Evolutionary conservation across 495 filamentous ascomycete species (phyloP).

Genomic region (Jackrogersella minutella): DNA sequence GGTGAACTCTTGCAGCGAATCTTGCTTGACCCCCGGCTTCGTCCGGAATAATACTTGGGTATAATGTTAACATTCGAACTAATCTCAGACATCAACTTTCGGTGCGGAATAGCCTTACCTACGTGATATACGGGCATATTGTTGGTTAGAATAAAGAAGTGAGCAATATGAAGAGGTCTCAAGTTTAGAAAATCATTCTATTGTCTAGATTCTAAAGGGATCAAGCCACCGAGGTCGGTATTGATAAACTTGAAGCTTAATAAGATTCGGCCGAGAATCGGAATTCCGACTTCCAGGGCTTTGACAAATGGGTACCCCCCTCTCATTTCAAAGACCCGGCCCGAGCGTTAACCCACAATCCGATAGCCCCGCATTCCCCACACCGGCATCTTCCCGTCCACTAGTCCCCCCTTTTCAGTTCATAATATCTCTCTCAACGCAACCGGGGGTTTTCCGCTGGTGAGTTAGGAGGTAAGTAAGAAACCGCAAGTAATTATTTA

Average conservation of each 20-base stretch:
- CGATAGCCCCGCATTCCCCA: not conserved
- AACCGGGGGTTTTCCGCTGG: not conserved
- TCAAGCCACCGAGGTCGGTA: too few species aligned
- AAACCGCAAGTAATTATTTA: too few species aligned
- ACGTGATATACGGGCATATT: slow-evolving; percentile 25
- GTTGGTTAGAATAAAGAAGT: not conserved
- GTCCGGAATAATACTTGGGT: slow-evolving; percentile 6
- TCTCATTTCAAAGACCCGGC: too few species aligned
- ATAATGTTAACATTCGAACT: not conserved
- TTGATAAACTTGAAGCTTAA: not conserved
- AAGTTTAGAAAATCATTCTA: too few species aligned
- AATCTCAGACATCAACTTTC: not conserved
- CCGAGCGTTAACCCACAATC: not conserved
- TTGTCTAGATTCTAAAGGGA: too few species aligned
- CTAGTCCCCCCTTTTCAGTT: not conserved
- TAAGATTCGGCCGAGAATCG: not conserved
- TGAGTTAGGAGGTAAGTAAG: too few species aligned
- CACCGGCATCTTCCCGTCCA: not conserved
- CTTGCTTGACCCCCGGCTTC: not conserved
- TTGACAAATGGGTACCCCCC: too few species aligned
- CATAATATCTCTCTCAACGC: not conserved
- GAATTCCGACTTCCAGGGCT: slow-evolving; percentile 5
- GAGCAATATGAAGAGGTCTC: not conserved
- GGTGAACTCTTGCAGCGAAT: slow-evolving; percentile 11
- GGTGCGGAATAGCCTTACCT: slow-evolving; percentile 1